Percentiles rank a stretch among this genome's conserved stretches.
Conservation (phyloP, 805 yeast species). For the Candida stauntonica region DNA sequence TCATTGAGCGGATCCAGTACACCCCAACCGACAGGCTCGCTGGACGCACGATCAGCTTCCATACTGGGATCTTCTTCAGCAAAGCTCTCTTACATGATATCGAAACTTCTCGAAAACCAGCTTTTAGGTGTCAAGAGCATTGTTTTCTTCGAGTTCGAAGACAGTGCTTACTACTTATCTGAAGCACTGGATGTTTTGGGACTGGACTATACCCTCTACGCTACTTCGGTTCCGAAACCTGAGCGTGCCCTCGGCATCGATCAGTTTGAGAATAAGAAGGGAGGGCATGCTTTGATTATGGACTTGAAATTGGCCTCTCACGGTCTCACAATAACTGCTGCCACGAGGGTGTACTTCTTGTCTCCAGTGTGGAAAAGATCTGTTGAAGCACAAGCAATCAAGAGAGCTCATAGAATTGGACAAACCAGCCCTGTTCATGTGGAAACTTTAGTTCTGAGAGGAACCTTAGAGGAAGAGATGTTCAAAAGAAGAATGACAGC, state of each 20-base stretch:
- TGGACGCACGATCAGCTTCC: constrained; percentile 20
- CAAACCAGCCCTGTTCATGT: constrained; percentile 59
- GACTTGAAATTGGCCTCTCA: constrained; percentile 64
- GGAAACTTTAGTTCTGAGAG: constrained; percentile 60
- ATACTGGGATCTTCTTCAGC: constrained; percentile 61
- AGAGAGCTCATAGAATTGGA: constrained; percentile 75
- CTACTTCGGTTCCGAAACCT: constrained; percentile 49
- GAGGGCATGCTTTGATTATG: constrained; percentile 57
- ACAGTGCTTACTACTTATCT: constrained; percentile 61
- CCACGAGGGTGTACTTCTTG: constrained; percentile 66
- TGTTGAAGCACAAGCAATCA: constrained; percentile 71
- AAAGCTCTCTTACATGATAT: constrained; percentile 56
- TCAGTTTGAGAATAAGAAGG: constrained; percentile 41
- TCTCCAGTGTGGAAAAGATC: constrained; percentile 70
- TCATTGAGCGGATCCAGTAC: constrained; percentile 7
- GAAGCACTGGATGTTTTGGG: constrained; percentile 63
- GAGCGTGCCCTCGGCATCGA: constrained; percentile 51
- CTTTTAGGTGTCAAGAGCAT: constrained; percentile 44
- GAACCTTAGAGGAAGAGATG: constrained; percentile 67
- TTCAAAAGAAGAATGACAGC: constrained; percentile 36
- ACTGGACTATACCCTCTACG: constrained; percentile 55
- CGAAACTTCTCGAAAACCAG: constrained; percentile 52
- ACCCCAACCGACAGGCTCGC: constrained; percentile 4
- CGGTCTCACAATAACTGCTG: constrained; percentile 63
- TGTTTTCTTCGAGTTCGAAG: constrained; percentile 68